Evolutionary conservation across 164 flowering plant species (phyloP).

Genomic region (Hamamelis virginiana): DNA sequence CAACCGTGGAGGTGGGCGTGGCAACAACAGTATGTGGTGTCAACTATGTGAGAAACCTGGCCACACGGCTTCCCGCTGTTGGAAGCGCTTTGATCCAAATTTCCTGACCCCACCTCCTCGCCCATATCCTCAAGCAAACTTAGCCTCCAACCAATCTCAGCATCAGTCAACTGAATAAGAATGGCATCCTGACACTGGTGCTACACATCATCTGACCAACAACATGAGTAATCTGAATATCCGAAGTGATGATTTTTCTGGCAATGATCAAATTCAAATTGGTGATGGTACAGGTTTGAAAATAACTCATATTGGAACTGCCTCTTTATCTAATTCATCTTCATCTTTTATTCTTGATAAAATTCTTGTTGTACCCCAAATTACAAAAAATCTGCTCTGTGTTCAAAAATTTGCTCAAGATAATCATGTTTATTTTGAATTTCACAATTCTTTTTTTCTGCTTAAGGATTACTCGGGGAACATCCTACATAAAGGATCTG

Average conservation of each 20-base stretch:
- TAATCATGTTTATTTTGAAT: slow-evolving; percentile 11
- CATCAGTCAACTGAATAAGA: no score
- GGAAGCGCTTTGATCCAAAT: no score
- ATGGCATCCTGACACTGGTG: slow-evolving; percentile 3
- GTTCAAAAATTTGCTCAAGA: no score
- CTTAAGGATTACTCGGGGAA: slow-evolving; percentile 6
- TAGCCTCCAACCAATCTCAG: no score
- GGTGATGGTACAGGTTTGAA: slow-evolving; percentile 7
- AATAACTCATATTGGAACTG: slow-evolving; percentile 8
- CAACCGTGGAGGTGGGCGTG: no score
- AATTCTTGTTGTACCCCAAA: background rate
- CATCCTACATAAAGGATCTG: background rate
- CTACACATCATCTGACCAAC: background rate
- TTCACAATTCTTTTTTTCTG: background rate
- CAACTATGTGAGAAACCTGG: no score
- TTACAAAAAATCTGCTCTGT: background rate
- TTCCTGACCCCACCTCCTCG: no score
- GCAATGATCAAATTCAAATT: background rate
- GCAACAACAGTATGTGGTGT: no score
- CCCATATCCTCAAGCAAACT: no score
- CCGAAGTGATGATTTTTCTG: background rate
- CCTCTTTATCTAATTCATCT: background rate
- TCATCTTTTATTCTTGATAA: no score
- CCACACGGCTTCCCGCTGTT: no score
- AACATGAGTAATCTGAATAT: background rate